phyloP scores from a whole-genome alignment of 179 eudicot species.

The Silene coronaria region DNA sequence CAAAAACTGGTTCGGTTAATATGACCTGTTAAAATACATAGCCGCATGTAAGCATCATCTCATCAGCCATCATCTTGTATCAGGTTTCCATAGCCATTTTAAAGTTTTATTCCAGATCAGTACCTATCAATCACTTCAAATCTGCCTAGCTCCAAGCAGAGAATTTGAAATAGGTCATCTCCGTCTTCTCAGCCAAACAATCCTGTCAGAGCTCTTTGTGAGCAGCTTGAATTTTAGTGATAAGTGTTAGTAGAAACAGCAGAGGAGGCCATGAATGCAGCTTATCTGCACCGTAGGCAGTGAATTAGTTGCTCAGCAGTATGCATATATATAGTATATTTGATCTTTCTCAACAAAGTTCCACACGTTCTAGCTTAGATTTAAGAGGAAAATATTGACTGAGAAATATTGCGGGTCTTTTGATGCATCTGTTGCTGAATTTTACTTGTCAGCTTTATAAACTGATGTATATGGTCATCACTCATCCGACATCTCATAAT shows the following conservation, averaged over 20 bases:
- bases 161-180: not conserved
- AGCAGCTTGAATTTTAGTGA: no score
- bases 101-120: not conserved
- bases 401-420: no score
- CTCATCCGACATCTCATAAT: not conserved
- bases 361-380: not conserved
- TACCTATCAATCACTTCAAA: not conserved
- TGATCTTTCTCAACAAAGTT: not conserved
- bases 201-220: no score
- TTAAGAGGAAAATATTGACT: no score
- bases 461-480: not conserved
- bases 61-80: no score
- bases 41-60: not conserved
- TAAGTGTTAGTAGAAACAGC: no score
- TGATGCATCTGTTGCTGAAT: not conserved
- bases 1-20: not conserved
- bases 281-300: no score
- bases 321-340: no score
- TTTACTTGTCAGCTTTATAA: not conserved
- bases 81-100: no score
- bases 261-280: no score
- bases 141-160: not conserved
- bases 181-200: not conserved
- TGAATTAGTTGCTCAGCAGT: no score
- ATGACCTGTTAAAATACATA: not conserved